Base-by-base conservation (phyloP, 2,329 filamentous ascomycete genomes). In the Clonostachys chloroleuca region DNA sequence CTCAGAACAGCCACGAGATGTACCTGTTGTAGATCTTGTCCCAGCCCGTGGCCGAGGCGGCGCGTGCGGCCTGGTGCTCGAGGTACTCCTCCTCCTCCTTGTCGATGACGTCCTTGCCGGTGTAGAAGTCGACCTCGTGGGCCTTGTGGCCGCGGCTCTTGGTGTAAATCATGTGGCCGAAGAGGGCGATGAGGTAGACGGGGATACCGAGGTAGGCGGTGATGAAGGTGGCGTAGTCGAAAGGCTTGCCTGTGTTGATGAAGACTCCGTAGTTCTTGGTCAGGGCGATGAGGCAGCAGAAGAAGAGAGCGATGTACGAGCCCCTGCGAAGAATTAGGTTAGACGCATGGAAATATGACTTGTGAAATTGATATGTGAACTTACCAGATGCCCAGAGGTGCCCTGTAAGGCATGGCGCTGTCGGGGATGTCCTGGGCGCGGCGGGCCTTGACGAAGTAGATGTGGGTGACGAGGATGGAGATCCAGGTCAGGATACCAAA, bases 191-290 rank as follows among this genome's bases (percentile, higher is more conserved):
- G 16, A 91, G 64, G 64, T 89, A 92, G 18, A 92, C 65, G 2
- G 87, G 87, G 55, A 92, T 90, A 44, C 87, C 87, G 8, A 87
- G 70, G 63, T 91, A 91, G 24, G 84, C 85, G 1, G 85, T 89
- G 63, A 92, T 80, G 66, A 92, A 91, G 57, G 79, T 84, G 72
- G 86, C 83, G 73, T 87, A 87, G 64, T 87, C 80, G 54, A 88
- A 88, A 46, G 74, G 74, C 48, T 63, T 55, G 56, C 66, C 75
- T 72, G 54, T 69, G 59, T 56, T 62, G 51, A 81, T 73, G 65
- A 94, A 94, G 49, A 86, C 84, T 47, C 80, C 75, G 66, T 83
- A 94, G 74, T 90, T 92, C 78, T 94, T 95, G 59, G 89, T 92
- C 45, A 95, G 61, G 2, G 86, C 80, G 51, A 94, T 87, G 34